Evolutionary conservation across 176 grass and related monocot species (phyloP).

Genomic region (Aechmea fasciata): DNA sequence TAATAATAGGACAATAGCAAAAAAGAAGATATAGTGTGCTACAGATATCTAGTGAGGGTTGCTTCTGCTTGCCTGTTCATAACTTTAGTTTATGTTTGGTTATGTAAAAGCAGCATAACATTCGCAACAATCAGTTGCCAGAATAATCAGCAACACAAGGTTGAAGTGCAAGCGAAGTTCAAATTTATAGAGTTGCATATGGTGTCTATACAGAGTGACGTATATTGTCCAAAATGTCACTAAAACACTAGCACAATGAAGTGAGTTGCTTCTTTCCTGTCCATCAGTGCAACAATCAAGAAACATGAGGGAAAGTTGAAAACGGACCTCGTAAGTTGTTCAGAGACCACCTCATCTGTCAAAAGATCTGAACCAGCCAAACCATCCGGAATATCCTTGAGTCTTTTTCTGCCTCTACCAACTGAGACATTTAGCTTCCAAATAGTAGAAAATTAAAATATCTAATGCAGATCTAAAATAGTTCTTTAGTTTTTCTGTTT

Average conservation of each 20-base stretch:
- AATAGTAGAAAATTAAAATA: slow-evolving; percentile 6
- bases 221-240: too few species aligned
- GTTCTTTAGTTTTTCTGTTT: background rate
- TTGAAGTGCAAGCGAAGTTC: too few species aligned
- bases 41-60: too few species aligned
- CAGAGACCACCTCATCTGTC: slow-evolving; percentile 77
- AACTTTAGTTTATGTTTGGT: too few species aligned
- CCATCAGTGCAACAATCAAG: background rate
- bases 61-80: too few species aligned
- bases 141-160: too few species aligned
- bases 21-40: too few species aligned
- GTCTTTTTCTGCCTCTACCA: slow-evolving; percentile 18
- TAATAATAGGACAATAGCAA: too few species aligned
- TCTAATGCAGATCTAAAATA: background rate
- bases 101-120: too few species aligned
- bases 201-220: too few species aligned
- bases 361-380: slow-evolving; percentile 44
- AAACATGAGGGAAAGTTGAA: background rate
- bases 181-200: too few species aligned
- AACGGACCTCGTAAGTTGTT: slow-evolving; percentile 82
- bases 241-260: background rate
- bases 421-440: background rate
- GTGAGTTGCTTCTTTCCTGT: background rate
- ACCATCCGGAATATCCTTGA: background rate
- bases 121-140: too few species aligned